Percentiles rank a stretch among this genome's conserved stretches.
Conservation (phyloP, 2,329 filamentous ascomycete species). For the Paecilomyces formosus region DNA sequence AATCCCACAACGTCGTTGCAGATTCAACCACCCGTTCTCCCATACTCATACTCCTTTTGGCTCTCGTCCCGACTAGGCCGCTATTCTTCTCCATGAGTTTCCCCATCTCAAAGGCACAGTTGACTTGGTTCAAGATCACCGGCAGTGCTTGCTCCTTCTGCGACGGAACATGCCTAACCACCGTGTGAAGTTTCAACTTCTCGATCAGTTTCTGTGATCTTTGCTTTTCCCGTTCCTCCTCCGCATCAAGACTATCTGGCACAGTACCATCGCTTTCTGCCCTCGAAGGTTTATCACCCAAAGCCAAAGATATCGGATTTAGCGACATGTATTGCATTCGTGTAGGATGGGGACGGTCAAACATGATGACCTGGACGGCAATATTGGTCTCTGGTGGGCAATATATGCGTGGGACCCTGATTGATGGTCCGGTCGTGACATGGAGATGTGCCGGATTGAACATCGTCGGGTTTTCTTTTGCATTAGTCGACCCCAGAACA, state of each 20-base stretch:
- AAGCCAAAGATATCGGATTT: slow-evolving; percentile 75
- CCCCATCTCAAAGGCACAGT: slow-evolving; percentile 89
- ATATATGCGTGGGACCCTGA: slow-evolving; percentile 61
- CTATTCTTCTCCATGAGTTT: slow-evolving; percentile 82
- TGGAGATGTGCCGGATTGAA: slow-evolving; percentile 66
- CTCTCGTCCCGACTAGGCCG: slow-evolving; percentile 70
- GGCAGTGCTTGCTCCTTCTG: slow-evolving; percentile 75
- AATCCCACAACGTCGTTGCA: slow-evolving; percentile 76
- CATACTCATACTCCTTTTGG: slow-evolving; percentile 80
- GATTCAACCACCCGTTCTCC: slow-evolving; percentile 92
- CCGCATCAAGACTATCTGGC: slow-evolving; percentile 57
- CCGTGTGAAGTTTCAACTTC: slow-evolving; percentile 82
- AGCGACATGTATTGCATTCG: slow-evolving; percentile 97
- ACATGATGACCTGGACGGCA: slow-evolving; percentile 81
- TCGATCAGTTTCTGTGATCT: slow-evolving; percentile 64
- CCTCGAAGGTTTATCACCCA: slow-evolving; percentile 60
- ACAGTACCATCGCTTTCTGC: slow-evolving; percentile 24
- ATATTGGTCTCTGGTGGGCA: slow-evolving; percentile 58
- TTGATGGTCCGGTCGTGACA: slow-evolving; percentile 46
- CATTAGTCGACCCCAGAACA: slow-evolving; percentile 78
- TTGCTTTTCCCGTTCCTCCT: slow-evolving; percentile 62
- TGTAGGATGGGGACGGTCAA: slow-evolving; percentile 74
- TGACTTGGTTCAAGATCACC: slow-evolving; percentile 84
- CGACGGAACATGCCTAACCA: slow-evolving; percentile 67
- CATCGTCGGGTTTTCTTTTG: slow-evolving; percentile 35